phyloP scores from a whole-genome alignment of 176 grass and related monocot genomes.

The Rhynchospora tenuis region DNA sequence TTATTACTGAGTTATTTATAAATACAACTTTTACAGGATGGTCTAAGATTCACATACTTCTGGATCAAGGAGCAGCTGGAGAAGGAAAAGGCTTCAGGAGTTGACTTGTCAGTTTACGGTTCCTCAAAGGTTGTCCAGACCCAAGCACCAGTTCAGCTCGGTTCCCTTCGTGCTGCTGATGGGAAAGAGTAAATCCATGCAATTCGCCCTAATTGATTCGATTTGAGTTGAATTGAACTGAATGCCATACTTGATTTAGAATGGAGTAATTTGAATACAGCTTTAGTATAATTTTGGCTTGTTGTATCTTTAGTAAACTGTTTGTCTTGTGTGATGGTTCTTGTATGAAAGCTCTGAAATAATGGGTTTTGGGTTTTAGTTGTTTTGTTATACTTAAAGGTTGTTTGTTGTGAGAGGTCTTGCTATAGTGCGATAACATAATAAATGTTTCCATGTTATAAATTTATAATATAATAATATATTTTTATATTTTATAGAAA shows the following conservation, averaged over 20 bases:
- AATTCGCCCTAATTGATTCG: neutral
- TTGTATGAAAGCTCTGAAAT: conserved; percentile 6
- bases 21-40: conserved; percentile 38
- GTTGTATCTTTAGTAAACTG: neutral
- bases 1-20: neutral
- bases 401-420: conserved; percentile 8
- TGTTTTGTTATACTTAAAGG: neutral
- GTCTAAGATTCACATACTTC: conserved; percentile 74
- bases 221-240: conserved; percentile 1
- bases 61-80: conserved; percentile 91
- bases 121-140: conserved; percentile 74
- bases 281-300: conserved; percentile 7
- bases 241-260: conserved; percentile 12
- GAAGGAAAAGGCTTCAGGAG: conserved; percentile 50
- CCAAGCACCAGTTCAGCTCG: conserved; percentile 67
- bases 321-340: conserved; percentile 7
- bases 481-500: neutral
- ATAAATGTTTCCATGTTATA: neutral
- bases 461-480: neutral
- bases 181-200: conserved; percentile 51
- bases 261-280: neutral
- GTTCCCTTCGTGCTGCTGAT: conserved; percentile 69
- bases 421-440: neutral
- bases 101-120: conserved; percentile 40
- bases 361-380: neutral